Evolutionary conservation across 371 early-diverging fungal species (phyloP), one percentile per base, ranked within the genome.

Genomic region (Actinomucor elegans): DNA sequence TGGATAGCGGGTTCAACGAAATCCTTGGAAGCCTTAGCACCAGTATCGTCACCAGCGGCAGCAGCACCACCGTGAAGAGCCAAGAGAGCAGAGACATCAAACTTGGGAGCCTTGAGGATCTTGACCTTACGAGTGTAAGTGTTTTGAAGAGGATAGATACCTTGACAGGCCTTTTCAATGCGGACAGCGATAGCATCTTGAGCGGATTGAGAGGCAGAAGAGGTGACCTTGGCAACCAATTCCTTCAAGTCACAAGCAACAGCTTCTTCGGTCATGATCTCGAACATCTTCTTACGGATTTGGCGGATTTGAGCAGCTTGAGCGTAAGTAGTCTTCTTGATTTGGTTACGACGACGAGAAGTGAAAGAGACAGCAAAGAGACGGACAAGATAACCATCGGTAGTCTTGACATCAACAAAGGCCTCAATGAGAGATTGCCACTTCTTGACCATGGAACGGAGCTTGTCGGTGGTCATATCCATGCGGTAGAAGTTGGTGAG

Each of bases 281-380:
- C 99, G 80, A 98, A 96, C 95, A 99, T 99, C 92, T 98, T 97
- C 89, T 99, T 96, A 84, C 99, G 95, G 83, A 99, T 99, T 70
- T 86, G 85, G 66, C 96, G 95, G 83, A 99, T 95, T 84, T 99
- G 99, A 53, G 97, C 81, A 67, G 88, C 74, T 79, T 93, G 93
- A 45, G 99, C 99, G 75, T 99, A 99, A 65, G 97, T 96, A 75
- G 99, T 99, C 91, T 98, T 98, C 85, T 90, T 90, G 79, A 94
- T 81, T 86, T 97, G 98, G 87, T 91, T 89, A 57, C 84, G 86
- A 68, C 93, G 90, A 71, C 96, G 91, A 84, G 92, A 88, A 83
- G 99, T 99, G 93, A 99, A 98, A 61, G 92, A 97, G 73, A 98
- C 94, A 69, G 89, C 84, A 76, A 99, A 99, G 62, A 99, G 81